Percentiles rank a stretch among this genome's conserved stretches.
phyloP scores from a whole-genome alignment of 2,329 filamentous ascomycete species.

The Claviceps africana region DNA sequence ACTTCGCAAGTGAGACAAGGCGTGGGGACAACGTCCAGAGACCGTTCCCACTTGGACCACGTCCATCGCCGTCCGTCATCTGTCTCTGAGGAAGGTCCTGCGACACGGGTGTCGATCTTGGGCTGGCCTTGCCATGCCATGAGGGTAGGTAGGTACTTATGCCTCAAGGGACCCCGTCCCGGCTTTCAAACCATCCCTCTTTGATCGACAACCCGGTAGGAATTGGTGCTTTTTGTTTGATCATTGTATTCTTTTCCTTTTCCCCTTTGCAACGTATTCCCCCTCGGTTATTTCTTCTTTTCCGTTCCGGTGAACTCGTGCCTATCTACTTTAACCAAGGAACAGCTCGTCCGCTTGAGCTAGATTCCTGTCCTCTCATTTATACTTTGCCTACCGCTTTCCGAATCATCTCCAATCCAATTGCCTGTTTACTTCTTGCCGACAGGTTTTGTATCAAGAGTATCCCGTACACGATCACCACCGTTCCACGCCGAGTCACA shows the following conservation, averaged over 20 bases:
- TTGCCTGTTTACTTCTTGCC: not conserved
- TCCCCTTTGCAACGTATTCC: slow-evolving; percentile 23
- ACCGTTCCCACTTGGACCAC: slow-evolving; percentile 10
- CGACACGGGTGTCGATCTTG: slow-evolving; percentile 24
- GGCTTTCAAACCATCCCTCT: slow-evolving; percentile 14
- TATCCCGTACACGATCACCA: slow-evolving; percentile 17
- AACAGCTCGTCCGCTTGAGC: slow-evolving; percentile 18
- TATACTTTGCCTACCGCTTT: slow-evolving; percentile 4
- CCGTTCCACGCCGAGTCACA: slow-evolving; percentile 15
- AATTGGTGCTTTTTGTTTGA: slow-evolving; percentile 23
- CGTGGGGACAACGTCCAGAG: slow-evolving; percentile 16
- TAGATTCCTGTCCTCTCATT: slow-evolving; percentile 30
- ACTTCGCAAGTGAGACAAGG: slow-evolving; percentile 38
- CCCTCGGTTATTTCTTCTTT: slow-evolving; percentile 37
- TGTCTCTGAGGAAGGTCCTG: slow-evolving; percentile 6
- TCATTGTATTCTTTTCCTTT: slow-evolving; percentile 29
- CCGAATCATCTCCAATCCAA: not conserved
- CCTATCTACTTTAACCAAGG: slow-evolving; percentile 22
- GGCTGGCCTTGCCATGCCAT: slow-evolving; percentile 23
- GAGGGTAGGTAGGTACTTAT: no score
- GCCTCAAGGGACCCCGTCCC: slow-evolving; percentile 29
- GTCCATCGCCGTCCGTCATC: slow-evolving; percentile 7
- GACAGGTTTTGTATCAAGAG: not conserved
- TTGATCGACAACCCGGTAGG: slow-evolving; percentile 36
- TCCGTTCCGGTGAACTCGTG: slow-evolving; percentile 16